These are phyloP conservation scores for Actinomucor elegans DNA, from an alignment of 371 early-diverging fungal genomes.

Conservation along the genomic window DNA sequence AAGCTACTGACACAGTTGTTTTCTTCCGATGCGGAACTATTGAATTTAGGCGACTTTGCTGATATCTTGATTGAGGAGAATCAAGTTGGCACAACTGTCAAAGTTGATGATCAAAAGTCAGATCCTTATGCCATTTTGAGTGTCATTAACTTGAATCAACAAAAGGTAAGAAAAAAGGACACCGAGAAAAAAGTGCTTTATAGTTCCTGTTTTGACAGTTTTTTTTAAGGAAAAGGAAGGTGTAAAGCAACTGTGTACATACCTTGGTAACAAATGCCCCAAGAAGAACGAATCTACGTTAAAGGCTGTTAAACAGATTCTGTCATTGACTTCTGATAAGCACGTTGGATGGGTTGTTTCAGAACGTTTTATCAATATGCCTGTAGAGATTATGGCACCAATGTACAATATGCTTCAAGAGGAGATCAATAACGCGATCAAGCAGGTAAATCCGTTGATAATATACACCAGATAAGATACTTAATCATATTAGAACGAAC, in stretches of 20 bases:
- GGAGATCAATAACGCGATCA: slow-evolving; percentile 78
- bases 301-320: slow-evolving; percentile 43
- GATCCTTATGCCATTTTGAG: slow-evolving; percentile 94
- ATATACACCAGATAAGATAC: background rate
- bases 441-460: slow-evolving; percentile 49
- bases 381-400: slow-evolving; percentile 87
- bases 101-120: slow-evolving; percentile 72
- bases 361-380: slow-evolving; percentile 95
- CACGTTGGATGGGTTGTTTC: slow-evolving; percentile 78
- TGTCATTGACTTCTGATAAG: slow-evolving; percentile 33
- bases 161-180: slow-evolving; percentile 58
- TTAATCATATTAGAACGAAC: slow-evolving; percentile 55
- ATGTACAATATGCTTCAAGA: slow-evolving; percentile 87
- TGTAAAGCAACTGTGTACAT: slow-evolving; percentile 55
- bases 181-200: no score
- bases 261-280: slow-evolving; percentile 66
- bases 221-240: slow-evolving; percentile 47
- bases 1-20: slow-evolving; percentile 78
- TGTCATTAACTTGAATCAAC: slow-evolving; percentile 69
- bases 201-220: no score
- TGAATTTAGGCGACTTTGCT: slow-evolving; percentile 75
- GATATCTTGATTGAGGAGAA: slow-evolving; percentile 83
- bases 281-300: slow-evolving; percentile 50
- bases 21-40: slow-evolving; percentile 74
- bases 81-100: slow-evolving; percentile 89